These are phyloP conservation scores for Naganishia vaughanmartiniae DNA, from an alignment of 768 basidiomycete genomes.

Conservation along the genomic window DNA sequence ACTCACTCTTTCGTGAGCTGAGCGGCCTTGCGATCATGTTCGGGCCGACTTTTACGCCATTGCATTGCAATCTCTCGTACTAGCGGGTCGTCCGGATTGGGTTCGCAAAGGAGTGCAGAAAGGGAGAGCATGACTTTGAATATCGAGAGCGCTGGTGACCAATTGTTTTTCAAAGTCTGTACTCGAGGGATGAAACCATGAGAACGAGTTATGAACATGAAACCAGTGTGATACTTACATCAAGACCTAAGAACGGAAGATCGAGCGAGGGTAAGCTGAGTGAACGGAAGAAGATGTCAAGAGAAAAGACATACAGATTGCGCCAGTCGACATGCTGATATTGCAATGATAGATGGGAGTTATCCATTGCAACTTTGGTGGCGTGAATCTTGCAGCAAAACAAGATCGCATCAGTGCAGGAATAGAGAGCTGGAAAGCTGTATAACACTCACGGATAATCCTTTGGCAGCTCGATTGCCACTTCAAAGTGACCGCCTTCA, in stretches of 20 bases:
- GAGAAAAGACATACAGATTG: slow-evolving; percentile 44
- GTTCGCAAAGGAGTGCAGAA: slow-evolving; percentile 86
- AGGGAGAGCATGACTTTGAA: slow-evolving; percentile 93
- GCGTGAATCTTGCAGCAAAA: slow-evolving; percentile 41
- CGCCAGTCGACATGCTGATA: slow-evolving; percentile 39
- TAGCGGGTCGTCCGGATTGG: slow-evolving; percentile 66
- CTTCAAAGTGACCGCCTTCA: slow-evolving; percentile 49
- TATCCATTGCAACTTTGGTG: slow-evolving; percentile 45
- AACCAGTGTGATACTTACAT: slow-evolving; percentile 34
- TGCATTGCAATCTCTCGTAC: slow-evolving; percentile 47
- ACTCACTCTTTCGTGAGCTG: slow-evolving; percentile 64
- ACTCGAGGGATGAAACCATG: slow-evolving; percentile 57
- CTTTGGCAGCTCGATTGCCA: slow-evolving; percentile 45
- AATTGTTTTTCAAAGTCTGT: slow-evolving; percentile 87
- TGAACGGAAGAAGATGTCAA: neutral
- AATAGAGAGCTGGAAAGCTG: neutral
- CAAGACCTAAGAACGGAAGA: slow-evolving; percentile 37
- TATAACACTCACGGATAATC: slow-evolving; percentile 49
- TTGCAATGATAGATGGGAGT: slow-evolving; percentile 52
- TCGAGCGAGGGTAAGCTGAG: neutral
- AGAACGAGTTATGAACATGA: neutral
- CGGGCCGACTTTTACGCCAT: slow-evolving; percentile 55
- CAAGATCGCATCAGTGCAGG: neutral
- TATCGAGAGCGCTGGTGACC: slow-evolving; percentile 89
- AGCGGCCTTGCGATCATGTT: slow-evolving; percentile 73